Evolutionary conservation across 1,139 yeast species (phyloP).

Genomic region (Suhomyces kunorum): DNA sequence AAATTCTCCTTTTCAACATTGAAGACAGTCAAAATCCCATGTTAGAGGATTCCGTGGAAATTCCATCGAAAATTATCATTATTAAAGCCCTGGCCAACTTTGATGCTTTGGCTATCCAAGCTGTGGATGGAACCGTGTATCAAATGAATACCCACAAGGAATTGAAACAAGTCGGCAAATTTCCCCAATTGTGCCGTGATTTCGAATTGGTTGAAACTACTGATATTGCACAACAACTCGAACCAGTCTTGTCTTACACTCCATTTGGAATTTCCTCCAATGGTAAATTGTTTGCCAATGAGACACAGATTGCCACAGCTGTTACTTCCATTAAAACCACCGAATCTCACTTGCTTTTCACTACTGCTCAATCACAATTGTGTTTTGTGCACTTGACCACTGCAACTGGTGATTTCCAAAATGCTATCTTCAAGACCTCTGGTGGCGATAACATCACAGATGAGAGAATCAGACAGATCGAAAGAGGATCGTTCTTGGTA

Average conservation of each 20-base stretch:
- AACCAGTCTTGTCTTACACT: slow-evolving; percentile 31
- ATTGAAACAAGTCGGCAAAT: slow-evolving; percentile 40
- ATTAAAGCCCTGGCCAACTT: slow-evolving; percentile 59
- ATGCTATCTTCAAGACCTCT: slow-evolving; percentile 23
- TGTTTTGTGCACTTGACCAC: slow-evolving; percentile 75
- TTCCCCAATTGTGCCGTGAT: slow-evolving; percentile 73
- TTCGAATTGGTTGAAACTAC: slow-evolving; percentile 47
- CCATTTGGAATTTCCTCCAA: slow-evolving; percentile 72
- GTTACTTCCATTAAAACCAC: slow-evolving; percentile 82
- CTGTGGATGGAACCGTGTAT: slow-evolving; percentile 62
- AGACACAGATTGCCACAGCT: slow-evolving; percentile 63
- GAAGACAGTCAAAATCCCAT: slow-evolving; percentile 38
- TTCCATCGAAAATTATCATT: slow-evolving; percentile 54
- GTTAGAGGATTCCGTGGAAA: slow-evolving; percentile 42
- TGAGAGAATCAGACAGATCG: slow-evolving; percentile 86
- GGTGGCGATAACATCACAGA: slow-evolving; percentile 41
- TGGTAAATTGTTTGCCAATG: slow-evolving; percentile 74
- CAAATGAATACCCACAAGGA: slow-evolving; percentile 34
- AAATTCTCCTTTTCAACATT: slow-evolving; percentile 52
- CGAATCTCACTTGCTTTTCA: slow-evolving; percentile 71
- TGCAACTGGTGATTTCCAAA: slow-evolving; percentile 25
- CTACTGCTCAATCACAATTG: slow-evolving; percentile 84
- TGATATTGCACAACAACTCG: slow-evolving; percentile 18
- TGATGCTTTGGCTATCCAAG: slow-evolving; percentile 54
- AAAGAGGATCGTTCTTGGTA: slow-evolving; percentile 84